A percentile compares a stretch with the other conserved stretches of the same genome.
Evolutionary conservation across 345 rosid genomes (phyloP).

Genomic region (Aethionema arabicum): DNA sequence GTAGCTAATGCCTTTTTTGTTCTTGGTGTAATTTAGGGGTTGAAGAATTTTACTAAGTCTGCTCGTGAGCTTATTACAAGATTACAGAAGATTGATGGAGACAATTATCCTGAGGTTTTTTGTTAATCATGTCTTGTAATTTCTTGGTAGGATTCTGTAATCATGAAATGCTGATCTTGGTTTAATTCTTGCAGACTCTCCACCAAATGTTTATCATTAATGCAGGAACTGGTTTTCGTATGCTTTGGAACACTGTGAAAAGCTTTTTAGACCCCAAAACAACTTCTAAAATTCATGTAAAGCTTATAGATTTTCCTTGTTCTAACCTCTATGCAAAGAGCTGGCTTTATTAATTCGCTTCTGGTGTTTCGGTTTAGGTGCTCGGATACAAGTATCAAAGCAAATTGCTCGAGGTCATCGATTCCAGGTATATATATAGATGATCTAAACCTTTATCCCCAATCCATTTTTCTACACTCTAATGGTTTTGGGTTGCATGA

Average conservation of each 20-base stretch:
- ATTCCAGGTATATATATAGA: constrained; percentile 58
- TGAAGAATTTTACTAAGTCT: constrained; percentile 85
- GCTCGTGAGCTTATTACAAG: constrained; percentile 91
- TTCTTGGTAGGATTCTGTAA: not conserved
- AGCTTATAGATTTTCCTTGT: constrained; percentile 9
- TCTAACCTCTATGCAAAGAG: not conserved
- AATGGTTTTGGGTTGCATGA: constrained; percentile 22
- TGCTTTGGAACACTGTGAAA: constrained; percentile 86
- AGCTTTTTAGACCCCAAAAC: constrained; percentile 96
- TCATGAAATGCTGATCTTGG: not conserved
- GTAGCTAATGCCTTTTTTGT: not conserved
- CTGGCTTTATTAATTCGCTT: not conserved
- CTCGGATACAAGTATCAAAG: constrained; percentile 89
- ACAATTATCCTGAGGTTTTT: constrained; percentile 90
- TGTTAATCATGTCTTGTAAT: not conserved
- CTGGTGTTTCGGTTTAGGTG: constrained; percentile 49
- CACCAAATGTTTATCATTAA: constrained; percentile 97
- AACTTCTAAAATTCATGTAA: constrained; percentile 90
- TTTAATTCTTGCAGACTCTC: constrained; percentile 65
- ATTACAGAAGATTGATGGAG: constrained; percentile 94
- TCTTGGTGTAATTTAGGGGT: constrained; percentile 49
- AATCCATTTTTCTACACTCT: not conserved
- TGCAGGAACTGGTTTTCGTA: constrained; percentile 90
- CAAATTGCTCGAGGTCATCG: constrained; percentile 89
- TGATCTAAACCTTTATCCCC: not conserved